These are phyloP conservation scores for Xerocomellus dryophilus DNA, from an alignment of 768 basidiomycete genomes.

Conservation along the genomic window DNA sequence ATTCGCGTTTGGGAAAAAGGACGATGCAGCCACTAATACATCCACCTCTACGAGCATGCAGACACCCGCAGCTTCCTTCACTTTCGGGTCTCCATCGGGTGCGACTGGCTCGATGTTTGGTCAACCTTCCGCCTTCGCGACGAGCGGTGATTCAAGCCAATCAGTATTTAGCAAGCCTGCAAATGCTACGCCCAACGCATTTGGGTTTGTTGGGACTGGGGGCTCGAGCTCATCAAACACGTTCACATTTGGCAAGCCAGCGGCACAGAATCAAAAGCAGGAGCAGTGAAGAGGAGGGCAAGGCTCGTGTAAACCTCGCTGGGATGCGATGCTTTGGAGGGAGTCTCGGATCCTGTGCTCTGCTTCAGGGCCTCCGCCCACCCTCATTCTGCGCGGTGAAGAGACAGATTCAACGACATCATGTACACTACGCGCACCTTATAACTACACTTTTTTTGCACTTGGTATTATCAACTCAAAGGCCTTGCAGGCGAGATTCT, in stretches of 20 bases:
- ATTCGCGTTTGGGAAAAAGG: slow-evolving; percentile 18
- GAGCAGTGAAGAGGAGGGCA: slow-evolving; percentile 25
- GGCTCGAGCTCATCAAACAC: slow-evolving; percentile 10
- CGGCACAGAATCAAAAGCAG: slow-evolving; percentile 32
- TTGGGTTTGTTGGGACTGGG: slow-evolving; percentile 33
- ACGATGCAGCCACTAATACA: slow-evolving; percentile 2
- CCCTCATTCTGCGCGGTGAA: not conserved
- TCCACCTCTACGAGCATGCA: slow-evolving; percentile 15
- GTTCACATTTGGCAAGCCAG: slow-evolving; percentile 27
- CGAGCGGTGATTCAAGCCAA: slow-evolving; percentile 6
- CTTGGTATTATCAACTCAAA: not conserved
- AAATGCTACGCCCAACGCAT: slow-evolving; percentile 26
- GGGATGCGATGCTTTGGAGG: not conserved
- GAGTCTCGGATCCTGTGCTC: not conserved
- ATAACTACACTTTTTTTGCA: slow-evolving; percentile 1
- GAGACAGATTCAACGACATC: not conserved
- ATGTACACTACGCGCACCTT: slow-evolving; percentile 18
- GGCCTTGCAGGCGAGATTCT: not conserved
- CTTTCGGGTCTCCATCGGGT: slow-evolving; percentile 15
- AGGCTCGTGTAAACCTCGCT: not conserved
- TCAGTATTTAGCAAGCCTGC: slow-evolving; percentile 16
- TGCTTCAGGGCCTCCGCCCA: not conserved
- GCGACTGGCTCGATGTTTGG: slow-evolving; percentile 6
- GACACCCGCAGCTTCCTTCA: slow-evolving; percentile 26
- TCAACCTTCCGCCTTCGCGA: slow-evolving; percentile 5